Conservation (phyloP, 2,329 filamentous ascomycete genomes). For the Polychaeton citri region DNA sequence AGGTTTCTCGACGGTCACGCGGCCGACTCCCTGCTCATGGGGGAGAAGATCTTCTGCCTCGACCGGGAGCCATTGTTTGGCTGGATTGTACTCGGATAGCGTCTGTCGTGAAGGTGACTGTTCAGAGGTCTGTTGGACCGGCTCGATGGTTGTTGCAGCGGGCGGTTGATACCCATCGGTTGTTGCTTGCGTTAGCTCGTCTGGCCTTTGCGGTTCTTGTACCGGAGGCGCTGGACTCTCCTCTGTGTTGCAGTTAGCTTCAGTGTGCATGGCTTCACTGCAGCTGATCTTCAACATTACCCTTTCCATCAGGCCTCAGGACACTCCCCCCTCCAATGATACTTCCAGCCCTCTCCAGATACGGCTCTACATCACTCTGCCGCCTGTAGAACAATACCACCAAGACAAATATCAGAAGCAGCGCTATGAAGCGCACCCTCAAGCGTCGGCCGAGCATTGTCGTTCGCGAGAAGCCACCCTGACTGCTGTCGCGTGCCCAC, state of each 20-base stretch:
- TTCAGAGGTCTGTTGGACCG: too few species aligned
- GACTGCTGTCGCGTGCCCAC: background rate
- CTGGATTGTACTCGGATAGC: background rate
- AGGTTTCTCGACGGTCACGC: background rate
- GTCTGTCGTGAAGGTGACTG: background rate
- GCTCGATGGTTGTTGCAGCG: background rate
- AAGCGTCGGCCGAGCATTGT: background rate
- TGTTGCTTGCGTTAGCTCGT: too few species aligned
- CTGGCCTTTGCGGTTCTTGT: too few species aligned
- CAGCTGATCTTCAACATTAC: too few species aligned
- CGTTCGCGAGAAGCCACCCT: background rate
- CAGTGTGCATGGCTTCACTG: too few species aligned
- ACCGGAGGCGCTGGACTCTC: too few species aligned
- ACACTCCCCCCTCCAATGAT: background rate
- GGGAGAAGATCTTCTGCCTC: background rate
- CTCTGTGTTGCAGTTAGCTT: too few species aligned
- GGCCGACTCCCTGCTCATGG: background rate
- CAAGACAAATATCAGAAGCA: background rate
- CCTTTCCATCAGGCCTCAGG: background rate
- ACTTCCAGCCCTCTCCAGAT: background rate
- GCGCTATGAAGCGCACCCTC: background rate
- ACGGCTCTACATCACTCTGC: background rate
- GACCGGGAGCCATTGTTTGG: background rate
- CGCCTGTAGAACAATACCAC: background rate
- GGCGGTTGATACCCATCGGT: too few species aligned